Evolutionary conservation across 352 stramenopile species (phyloP), one percentile per base, ranked within the genome.

Genomic region (Pythium oligandrum): DNA sequence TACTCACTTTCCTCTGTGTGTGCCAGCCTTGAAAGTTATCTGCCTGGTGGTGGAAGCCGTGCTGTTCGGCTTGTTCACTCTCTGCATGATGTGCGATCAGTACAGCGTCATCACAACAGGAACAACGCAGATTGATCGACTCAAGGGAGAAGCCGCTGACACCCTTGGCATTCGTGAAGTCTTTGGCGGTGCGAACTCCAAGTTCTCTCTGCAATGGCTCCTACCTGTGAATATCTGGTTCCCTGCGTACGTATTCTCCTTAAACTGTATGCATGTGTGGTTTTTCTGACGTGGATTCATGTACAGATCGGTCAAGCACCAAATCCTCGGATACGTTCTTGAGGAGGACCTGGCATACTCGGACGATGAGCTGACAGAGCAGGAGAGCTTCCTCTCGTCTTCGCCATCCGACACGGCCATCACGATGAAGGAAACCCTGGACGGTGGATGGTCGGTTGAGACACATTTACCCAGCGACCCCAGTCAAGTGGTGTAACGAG

Each of bases 11-110:
- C 5, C 7, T 53, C 33, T 55, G n/a, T 5, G 47, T 45, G 9
- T 38, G 59, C 33, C 59, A 61, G 83, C 82, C 4, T 68, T 94
- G 33, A 78, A 76, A 8, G 76, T 96, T 32, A 71, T 97, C 12
- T 84, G 90, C 40, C 70, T 97, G 39, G 78, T 96, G 36, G 71
- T 96, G 6, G 87, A 96, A 57, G 74, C 83, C 32, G 70, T 98
- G 39, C 75, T 99, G 12, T 99, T 99, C 67, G 97, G 96, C 3
- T 76, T 99, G 40, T 99, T 99, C 72, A 99, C 96, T 35, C 77
- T 97, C 57, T 99, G 96, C 71, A 99, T 99, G 93, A 96, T 98
- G 81, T 95, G 90, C 67, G 97, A 99, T 75, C 97, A 99, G 79
- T 98, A 93, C 73, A 96, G 91, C 68, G 94, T 98, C 37, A 96